Evolutionary conservation across 495 filamentous ascomycete species (phyloP).

Genomic region (Astrothelium macrocarpum): DNA sequence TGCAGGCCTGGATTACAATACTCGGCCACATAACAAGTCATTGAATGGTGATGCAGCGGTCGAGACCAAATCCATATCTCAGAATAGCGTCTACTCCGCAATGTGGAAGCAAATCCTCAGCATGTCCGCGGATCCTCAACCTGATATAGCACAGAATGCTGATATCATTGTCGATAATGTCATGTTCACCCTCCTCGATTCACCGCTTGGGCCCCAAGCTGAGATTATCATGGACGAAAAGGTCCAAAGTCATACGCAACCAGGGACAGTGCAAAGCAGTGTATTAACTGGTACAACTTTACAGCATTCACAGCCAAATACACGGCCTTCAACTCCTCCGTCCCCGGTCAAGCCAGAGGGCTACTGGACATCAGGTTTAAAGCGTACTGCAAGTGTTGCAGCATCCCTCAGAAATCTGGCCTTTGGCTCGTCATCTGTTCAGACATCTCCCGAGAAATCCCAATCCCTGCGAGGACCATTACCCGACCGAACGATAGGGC

Average conservation of each 20-base stretch:
- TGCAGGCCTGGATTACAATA: constrained; percentile 2
- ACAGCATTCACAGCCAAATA: constrained; percentile 23
- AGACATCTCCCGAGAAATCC: constrained; percentile 21
- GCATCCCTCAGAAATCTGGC: constrained; percentile 60
- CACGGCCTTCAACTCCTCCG: constrained; percentile 45
- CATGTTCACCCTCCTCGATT: constrained; percentile 64
- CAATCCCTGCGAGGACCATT: constrained; percentile 19
- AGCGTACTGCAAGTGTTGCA: constrained; percentile 62
- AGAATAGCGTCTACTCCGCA: constrained; percentile 79
- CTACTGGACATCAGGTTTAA: constrained; percentile 54
- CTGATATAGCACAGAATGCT: constrained; percentile 80
- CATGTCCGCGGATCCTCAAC: constrained; percentile 87
- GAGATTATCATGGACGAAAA: constrained; percentile 71
- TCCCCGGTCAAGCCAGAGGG: constrained; percentile 50
- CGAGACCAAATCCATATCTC: constrained; percentile 47
- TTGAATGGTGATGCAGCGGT: not conserved
- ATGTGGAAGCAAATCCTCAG: constrained; percentile 91
- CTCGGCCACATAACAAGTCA: constrained; percentile 7
- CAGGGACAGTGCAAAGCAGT: constrained; percentile 35
- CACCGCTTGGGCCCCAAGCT: constrained; percentile 59
- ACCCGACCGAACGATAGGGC: constrained; percentile 22
- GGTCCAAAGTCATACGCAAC: constrained; percentile 33
- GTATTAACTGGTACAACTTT: constrained; percentile 35
- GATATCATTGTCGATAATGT: constrained; percentile 74
- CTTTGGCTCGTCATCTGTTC: constrained; percentile 38